These are phyloP conservation scores for Niebla homalea DNA, from an alignment of 495 filamentous ascomycete species.

Conservation along the genomic window DNA sequence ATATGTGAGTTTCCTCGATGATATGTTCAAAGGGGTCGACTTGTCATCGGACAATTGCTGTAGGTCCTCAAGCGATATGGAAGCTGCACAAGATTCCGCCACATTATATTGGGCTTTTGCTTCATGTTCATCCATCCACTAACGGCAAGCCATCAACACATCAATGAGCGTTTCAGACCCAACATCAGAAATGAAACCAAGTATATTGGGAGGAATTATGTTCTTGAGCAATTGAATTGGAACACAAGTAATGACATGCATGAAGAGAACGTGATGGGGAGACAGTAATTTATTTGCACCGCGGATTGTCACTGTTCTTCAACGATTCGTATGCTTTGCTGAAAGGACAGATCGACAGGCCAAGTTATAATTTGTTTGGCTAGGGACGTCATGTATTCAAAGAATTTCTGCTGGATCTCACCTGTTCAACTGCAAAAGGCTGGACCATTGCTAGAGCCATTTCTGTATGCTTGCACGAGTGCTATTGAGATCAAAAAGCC, in stretches of 20 bases:
- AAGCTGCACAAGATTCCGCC: conserved; percentile 76
- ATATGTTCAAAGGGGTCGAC: conserved; percentile 24
- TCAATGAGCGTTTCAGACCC: too few species aligned
- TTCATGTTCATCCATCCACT: conserved; percentile 91
- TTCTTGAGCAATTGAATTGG: too few species aligned
- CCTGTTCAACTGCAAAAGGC: conserved; percentile 67
- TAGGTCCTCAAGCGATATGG: conserved; percentile 65
- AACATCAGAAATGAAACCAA: too few species aligned
- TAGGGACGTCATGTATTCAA: not conserved
- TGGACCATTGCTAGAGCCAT: conserved; percentile 53
- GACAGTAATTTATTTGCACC: too few species aligned
- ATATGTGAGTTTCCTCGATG: conserved; percentile 47
- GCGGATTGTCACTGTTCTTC: not conserved
- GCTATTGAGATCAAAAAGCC: too few species aligned
- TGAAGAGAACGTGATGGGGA: too few species aligned
- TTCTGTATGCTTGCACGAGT: not conserved
- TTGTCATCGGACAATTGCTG: conserved; percentile 43
- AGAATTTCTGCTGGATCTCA: conserved; percentile 21
- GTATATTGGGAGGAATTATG: too few species aligned
- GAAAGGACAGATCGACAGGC: not conserved
- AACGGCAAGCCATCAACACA: not conserved
- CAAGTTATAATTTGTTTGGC: not conserved
- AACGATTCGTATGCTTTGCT: not conserved
- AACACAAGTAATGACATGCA: too few species aligned
- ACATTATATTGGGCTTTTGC: conserved; percentile 63